These are phyloP conservation scores for Aspergillus campestris DNA, from an alignment of 495 filamentous ascomycete species.

Conservation along the genomic window DNA sequence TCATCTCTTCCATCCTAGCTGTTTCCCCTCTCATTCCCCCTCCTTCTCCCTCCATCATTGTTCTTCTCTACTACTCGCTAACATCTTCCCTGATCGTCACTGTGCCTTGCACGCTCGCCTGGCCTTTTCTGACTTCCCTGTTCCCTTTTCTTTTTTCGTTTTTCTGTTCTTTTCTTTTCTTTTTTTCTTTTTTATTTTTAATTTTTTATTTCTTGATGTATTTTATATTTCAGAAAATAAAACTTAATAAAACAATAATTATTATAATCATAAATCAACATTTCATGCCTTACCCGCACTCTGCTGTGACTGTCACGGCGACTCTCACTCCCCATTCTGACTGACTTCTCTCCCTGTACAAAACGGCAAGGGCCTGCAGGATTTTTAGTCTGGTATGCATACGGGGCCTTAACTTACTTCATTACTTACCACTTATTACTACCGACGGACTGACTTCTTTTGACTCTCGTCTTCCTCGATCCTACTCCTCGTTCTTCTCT, in stretches of 20 bases:
- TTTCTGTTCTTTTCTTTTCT: conserved; percentile 25
- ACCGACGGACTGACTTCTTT: too few species aligned
- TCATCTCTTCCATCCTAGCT: background rate
- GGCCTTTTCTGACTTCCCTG: conserved; percentile 7
- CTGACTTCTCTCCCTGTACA: conserved; percentile 15
- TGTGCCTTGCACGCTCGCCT: conserved; percentile 13
- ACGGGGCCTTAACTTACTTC: background rate
- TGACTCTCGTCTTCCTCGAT: too few species aligned
- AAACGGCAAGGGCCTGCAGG: conserved; percentile 3
- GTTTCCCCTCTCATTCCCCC: background rate
- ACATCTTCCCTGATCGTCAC: conserved; percentile 10
- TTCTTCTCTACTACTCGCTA: conserved; percentile 8
- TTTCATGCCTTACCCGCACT: conserved; percentile 26
- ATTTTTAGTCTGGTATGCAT: conserved; percentile 21
- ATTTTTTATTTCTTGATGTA: too few species aligned
- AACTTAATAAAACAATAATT: too few species aligned
- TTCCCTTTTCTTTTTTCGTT: conserved; percentile 11
- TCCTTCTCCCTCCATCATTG: conserved; percentile 1
- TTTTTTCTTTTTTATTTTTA: too few species aligned
- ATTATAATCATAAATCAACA: background rate
- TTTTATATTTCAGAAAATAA: too few species aligned
- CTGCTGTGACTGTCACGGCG: conserved; percentile 6
- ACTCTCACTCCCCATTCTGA: conserved; percentile 7
- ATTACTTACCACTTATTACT: too few species aligned
- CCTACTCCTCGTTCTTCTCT: too few species aligned